These are phyloP conservation scores for Dendrobium catenatum DNA, from an alignment of 106 monocot genomes.

Conservation along the genomic window DNA sequence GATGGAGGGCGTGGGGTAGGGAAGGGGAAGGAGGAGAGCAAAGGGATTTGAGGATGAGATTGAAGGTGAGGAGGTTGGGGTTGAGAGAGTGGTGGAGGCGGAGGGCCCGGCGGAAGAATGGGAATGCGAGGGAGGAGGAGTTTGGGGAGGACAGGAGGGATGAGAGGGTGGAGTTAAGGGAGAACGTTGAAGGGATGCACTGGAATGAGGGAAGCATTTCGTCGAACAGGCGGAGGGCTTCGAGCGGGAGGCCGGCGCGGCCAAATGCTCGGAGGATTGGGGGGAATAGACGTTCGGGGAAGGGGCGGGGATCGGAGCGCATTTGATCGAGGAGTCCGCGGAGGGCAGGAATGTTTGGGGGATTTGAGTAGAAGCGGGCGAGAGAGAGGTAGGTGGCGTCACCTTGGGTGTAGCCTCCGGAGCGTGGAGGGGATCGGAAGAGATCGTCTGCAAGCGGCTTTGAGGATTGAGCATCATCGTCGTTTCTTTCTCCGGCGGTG, in stretches of 20 bases:
- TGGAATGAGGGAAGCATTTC: conserved; percentile 29
- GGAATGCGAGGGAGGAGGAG: conserved; percentile 30
- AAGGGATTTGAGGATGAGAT: conserved; percentile 50
- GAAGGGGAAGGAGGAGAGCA: conserved; percentile 9
- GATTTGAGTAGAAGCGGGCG: conserved; percentile 21
- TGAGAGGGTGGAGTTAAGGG: conserved; percentile 53
- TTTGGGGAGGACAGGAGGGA: conserved; percentile 39
- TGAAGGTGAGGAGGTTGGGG: conserved; percentile 52
- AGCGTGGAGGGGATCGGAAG: conserved; percentile 19
- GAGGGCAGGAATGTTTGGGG: conserved; percentile 34
- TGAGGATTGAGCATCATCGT: background rate
- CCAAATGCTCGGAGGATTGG: conserved; percentile 39
- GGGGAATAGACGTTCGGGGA: conserved; percentile 46
- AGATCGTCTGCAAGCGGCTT: conserved; percentile 21
- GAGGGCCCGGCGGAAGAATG: conserved; percentile 37
- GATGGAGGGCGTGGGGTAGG: conserved; percentile 30
- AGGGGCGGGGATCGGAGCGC: conserved; percentile 19
- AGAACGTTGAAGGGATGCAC: conserved; percentile 34
- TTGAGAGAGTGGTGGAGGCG: conserved; percentile 2
- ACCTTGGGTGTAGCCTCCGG: conserved; percentile 41
- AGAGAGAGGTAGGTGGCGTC: conserved; percentile 62
- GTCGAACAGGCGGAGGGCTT: conserved; percentile 66
- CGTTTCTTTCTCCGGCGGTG: background rate
- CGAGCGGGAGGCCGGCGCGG: conserved; percentile 22
- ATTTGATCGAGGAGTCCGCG: conserved; percentile 34